These are phyloP conservation scores for Fonsecaea multimorphosa DNA, from an alignment of 2,329 filamentous ascomycete genomes.

Conservation along the genomic window DNA sequence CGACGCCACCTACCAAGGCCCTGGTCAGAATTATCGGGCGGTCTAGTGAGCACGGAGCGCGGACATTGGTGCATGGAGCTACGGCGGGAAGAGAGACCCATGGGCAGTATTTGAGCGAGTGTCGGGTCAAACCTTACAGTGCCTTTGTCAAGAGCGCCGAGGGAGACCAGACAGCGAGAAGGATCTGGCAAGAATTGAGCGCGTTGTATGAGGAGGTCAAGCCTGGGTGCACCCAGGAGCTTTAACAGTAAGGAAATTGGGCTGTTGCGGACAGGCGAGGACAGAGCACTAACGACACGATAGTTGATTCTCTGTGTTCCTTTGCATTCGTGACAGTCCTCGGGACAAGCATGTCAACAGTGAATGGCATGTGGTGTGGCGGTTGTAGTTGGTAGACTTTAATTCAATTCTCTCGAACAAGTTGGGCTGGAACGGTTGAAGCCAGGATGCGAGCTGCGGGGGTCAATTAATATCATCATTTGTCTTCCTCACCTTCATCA, in stretches of 20 bases:
- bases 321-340: background rate
- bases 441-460: background rate
- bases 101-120: conserved; percentile 55
- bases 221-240: conserved; percentile 29
- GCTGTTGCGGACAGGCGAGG: background rate
- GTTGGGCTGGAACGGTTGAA: background rate
- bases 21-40: conserved; percentile 45
- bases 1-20: background rate
- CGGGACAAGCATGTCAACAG: background rate
- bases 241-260: conserved; percentile 7
- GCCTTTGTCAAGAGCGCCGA: conserved; percentile 31
- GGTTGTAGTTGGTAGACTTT: background rate
- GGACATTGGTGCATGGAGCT: conserved; percentile 52
- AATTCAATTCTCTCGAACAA: background rate
- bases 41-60: conserved; percentile 55
- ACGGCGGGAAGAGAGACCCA: conserved; percentile 51
- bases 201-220: conserved; percentile 26
- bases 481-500: no score
- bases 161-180: conserved; percentile 26
- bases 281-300: background rate
- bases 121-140: conserved; percentile 38
- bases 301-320: background rate
- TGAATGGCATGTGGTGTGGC: background rate
- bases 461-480: background rate
- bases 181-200: conserved; percentile 28